phyloP scores from a whole-genome alignment of 208 protist species.

The Vickermania ingenoplastis region DNA sequence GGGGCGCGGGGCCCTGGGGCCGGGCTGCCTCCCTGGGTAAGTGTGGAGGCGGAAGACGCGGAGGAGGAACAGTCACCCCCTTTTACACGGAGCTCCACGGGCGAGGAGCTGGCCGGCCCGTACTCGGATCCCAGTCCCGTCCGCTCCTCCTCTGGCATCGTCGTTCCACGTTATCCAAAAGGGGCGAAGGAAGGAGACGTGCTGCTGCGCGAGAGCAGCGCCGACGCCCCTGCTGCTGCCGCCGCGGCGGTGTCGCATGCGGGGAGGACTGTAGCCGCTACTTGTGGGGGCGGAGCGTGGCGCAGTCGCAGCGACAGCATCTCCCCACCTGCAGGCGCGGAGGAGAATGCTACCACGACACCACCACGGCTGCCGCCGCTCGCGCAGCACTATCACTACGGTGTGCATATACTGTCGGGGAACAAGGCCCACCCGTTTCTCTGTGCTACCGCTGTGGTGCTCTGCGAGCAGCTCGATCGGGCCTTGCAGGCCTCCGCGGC shows the following conservation, averaged over 20 bases:
- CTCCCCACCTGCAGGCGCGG: background rate
- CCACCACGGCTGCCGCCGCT: too few relatives aligned
- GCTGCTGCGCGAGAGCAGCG: background rate
- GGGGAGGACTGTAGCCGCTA: background rate
- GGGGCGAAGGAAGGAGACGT: background rate
- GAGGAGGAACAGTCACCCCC: background rate
- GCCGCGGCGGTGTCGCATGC: background rate
- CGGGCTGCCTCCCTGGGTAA: too few relatives aligned
- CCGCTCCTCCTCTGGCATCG: background rate
- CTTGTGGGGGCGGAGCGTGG: background rate
- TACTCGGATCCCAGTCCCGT: background rate
- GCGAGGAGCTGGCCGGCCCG: background rate
- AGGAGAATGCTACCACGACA: slow-evolving; percentile 5
- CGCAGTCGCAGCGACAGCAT: too few relatives aligned
- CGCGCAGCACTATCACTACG: slow-evolving; percentile 35
- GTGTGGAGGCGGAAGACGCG: too few relatives aligned
- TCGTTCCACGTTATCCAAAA: too few relatives aligned
- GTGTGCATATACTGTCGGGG: slow-evolving; percentile 65
- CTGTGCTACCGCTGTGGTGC: slow-evolving; percentile 23
- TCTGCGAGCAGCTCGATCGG: slow-evolving; percentile 24
- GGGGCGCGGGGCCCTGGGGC: background rate
- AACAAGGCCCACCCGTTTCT: slow-evolving; percentile 37
- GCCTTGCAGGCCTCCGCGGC: slow-evolving; percentile 24
- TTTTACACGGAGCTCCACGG: background rate
- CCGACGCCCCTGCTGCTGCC: background rate